Base-by-base conservation (phyloP, 1,139 yeast species). In the Sugiyamaella japonica region DNA sequence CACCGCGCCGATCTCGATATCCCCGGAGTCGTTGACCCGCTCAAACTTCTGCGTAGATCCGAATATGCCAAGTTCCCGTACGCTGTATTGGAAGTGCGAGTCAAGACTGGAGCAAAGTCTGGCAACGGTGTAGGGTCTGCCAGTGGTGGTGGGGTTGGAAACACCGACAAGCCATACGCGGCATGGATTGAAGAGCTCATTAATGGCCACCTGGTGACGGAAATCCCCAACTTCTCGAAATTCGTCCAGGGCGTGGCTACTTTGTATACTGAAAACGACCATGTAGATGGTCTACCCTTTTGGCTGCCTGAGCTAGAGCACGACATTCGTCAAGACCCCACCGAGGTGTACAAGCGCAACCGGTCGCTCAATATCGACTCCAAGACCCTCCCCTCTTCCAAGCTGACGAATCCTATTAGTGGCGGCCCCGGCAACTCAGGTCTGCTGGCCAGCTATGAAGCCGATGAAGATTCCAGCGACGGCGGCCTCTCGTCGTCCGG, bases 221-320 rank as follows among this genome's bases (percentile, higher is more conserved):
- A 89, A 69, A 89, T 90, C 59, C 97, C 97, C 52, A 86, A 88
- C 67, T 90, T 90, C 66, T 86, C 96, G 50, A 87, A 89, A 73
- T 90, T 87, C 66, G 80, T 90, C 61, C 98, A 90, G 70, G 97
- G 97, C 72, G 83, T 90, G 60, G 91, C 97, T 6, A 79, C 89
- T 2, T 78, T 93, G 59, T 93, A 85, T 69, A 81, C 89, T 56
- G 98, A 91, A 69, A 95, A 89, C 68, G 97, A 91, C 65, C 85
- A 87, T 64, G 79, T 93, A 66, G 97, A 90, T 66, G 84, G 86
- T 60, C 77, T 93, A 61, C 99, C 99, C 52, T 87, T 89, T 70
- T 93, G 99, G 99, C 79, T 89, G 63, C 89, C 95, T 59, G 97
- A 91, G 60, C 76, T 93, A 64, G 98, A 93, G 67, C 78, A 76